A percentile compares a stretch with the other conserved stretches of the same genome.
These are phyloP conservation scores for Ceratocystis variospora DNA, from an alignment of 2,329 filamentous ascomycete species.

Conservation along the genomic window DNA sequence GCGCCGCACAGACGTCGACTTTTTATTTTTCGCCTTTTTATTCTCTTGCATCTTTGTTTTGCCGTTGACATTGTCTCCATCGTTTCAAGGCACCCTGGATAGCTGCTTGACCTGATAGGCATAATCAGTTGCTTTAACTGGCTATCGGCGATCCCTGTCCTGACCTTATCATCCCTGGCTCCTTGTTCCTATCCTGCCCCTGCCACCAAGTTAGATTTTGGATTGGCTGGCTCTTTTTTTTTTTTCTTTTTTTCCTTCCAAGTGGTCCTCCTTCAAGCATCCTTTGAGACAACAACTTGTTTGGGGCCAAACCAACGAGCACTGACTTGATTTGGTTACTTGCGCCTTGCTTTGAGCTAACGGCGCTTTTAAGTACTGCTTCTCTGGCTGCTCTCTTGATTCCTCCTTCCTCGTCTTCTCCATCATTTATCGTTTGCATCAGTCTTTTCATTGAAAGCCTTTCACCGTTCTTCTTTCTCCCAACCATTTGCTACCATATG, in stretches of 20 bases:
- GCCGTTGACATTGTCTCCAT: not conserved
- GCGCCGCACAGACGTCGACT: not conserved
- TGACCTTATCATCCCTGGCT: not conserved
- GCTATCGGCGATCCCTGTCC: conserved; percentile 8
- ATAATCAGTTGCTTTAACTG: conserved; percentile 8
- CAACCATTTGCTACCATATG: not conserved
- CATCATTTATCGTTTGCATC: not conserved
- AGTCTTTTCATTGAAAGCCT: not conserved
- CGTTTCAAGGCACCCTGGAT: conserved; percentile 4
- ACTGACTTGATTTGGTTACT: not conserved
- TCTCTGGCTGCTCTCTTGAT: not conserved
- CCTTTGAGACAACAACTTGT: not conserved
- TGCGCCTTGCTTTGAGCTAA: not conserved
- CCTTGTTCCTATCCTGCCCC: too few species aligned
- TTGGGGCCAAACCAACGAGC: not conserved
- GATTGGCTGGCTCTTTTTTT: not conserved
- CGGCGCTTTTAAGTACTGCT: not conserved
- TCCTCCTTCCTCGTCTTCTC: not conserved
- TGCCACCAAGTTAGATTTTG: not conserved
- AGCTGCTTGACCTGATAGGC: not conserved
- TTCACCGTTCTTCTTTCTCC: not conserved
- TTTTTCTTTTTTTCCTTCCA: not conserved
- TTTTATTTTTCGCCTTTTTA: conserved; percentile 3
- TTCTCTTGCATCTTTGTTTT: not conserved
- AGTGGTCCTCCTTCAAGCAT: not conserved